A percentile compares a stretch with the other conserved stretches of the same genome.
Evolutionary conservation across 2,329 filamentous ascomycete species (phyloP).

Genomic region (Penicillium paneum): DNA sequence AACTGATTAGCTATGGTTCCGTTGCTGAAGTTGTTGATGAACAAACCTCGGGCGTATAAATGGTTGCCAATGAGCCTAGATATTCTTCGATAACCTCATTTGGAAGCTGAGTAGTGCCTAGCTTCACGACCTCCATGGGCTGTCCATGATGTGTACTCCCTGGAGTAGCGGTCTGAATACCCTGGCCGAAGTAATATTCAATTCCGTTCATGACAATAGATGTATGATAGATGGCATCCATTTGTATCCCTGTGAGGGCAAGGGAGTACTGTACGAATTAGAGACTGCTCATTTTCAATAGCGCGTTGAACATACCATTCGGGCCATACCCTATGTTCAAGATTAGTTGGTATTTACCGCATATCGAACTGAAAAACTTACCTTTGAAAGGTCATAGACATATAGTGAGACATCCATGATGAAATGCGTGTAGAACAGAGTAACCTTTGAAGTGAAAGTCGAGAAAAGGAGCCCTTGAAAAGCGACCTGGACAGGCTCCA

Average conservation of each 20-base stretch:
- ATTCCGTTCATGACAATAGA: constrained; percentile 78
- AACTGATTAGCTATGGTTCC: constrained; percentile 8
- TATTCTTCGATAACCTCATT: constrained; percentile 83
- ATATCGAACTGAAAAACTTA: constrained; percentile 26
- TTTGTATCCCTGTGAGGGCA: constrained; percentile 63
- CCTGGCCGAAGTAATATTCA: constrained; percentile 88
- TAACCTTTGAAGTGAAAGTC: background rate
- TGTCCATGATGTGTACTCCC: constrained; percentile 82
- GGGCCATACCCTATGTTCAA: constrained; percentile 51
- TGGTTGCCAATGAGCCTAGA: constrained; percentile 73
- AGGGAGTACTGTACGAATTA: constrained; percentile 49
- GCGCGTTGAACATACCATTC: constrained; percentile 40
- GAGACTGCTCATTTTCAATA: background rate
- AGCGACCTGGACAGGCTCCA: constrained; percentile 15
- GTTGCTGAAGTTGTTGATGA: background rate
- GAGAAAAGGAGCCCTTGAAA: background rate
- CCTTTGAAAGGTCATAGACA: constrained; percentile 71
- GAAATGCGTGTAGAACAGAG: background rate
- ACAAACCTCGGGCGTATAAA: constrained; percentile 74
- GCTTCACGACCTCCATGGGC: constrained; percentile 70
- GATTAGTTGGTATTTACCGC: constrained; percentile 18
- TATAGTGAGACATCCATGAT: constrained; percentile 73
- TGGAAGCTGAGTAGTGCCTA: constrained; percentile 76
- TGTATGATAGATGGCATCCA: constrained; percentile 95
- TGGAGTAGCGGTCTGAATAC: constrained; percentile 75